Conservation (phyloP, 768 basidiomycete species). For the Tulasnella sp. region DNA sequence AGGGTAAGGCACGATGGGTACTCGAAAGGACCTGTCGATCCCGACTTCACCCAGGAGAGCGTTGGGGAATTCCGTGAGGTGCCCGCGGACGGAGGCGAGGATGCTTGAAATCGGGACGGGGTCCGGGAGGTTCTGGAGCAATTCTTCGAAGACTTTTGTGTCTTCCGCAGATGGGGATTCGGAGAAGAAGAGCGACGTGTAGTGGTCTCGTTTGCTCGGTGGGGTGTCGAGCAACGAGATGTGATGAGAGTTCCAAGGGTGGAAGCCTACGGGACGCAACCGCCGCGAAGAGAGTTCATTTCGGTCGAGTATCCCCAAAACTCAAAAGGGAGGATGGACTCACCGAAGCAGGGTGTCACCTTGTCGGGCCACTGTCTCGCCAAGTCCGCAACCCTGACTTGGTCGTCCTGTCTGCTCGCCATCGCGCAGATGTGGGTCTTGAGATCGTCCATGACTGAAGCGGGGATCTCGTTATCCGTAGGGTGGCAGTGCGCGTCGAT, state of each 20-base stretch:
- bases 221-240: constrained; percentile 39
- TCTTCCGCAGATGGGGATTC: constrained; percentile 16
- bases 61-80: constrained; percentile 48
- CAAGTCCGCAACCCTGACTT: constrained; percentile 54
- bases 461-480: constrained; percentile 51
- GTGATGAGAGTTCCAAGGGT: constrained; percentile 86
- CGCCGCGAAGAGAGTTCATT: not conserved
- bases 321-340: constrained; percentile 23
- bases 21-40: constrained; percentile 67
- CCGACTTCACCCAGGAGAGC: constrained; percentile 94
- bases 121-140: constrained; percentile 59
- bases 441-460: constrained; percentile 41
- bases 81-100: constrained; percentile 44
- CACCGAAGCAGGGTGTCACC: constrained; percentile 78
- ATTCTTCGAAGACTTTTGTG: constrained; percentile 35
- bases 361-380: constrained; percentile 49
- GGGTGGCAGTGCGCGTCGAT: constrained; percentile 91
- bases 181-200: constrained; percentile 53
- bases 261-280: constrained; percentile 61
- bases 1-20: constrained; percentile 47
- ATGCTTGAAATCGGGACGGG: constrained; percentile 53
- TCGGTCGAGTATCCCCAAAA: not conserved
- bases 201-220: constrained; percentile 59
- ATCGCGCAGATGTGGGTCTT: constrained; percentile 72
- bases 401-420: constrained; percentile 45